phyloP scores from a whole-genome alignment of 1,284 basidiomycete species.

The Ganoderma lingzhi region DNA sequence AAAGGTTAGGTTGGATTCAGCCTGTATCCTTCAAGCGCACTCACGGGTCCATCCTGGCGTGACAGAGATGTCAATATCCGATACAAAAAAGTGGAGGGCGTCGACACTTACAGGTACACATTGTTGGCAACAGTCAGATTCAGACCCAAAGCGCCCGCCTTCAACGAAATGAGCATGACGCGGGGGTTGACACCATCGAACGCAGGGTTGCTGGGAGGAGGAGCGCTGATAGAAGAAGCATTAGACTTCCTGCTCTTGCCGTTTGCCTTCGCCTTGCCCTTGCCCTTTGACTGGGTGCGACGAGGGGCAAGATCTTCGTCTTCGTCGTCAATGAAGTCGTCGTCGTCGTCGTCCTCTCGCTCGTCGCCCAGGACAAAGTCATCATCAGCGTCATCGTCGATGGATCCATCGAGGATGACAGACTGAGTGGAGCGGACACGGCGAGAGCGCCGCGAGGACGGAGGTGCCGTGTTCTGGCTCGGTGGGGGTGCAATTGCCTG shows the following conservation, averaged over 20 bases:
- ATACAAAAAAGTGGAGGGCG: background rate
- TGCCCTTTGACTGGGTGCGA: slow-evolving; percentile 47
- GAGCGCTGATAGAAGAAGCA: background rate
- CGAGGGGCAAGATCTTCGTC: slow-evolving; percentile 44
- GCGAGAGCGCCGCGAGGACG: slow-evolving; percentile 32
- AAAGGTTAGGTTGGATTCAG: background rate
- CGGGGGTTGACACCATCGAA: slow-evolving; percentile 60
- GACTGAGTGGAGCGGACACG: slow-evolving; percentile 32
- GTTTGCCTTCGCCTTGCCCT: slow-evolving; percentile 50
- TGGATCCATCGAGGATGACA: slow-evolving; percentile 21
- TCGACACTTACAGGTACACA: slow-evolving; percentile 77
- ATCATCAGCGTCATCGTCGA: slow-evolving; percentile 41
- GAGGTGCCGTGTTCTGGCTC: slow-evolving; percentile 5
- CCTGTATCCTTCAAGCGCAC: slow-evolving; percentile 38
- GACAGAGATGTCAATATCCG: background rate
- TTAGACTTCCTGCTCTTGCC: slow-evolving; percentile 40
- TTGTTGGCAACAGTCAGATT: slow-evolving; percentile 93
- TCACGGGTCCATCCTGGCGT: slow-evolving; percentile 83
- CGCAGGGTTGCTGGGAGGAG: slow-evolving; percentile 7
- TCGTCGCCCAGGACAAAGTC: slow-evolving; percentile 42
- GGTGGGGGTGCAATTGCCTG: slow-evolving; percentile 24
- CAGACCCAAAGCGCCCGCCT: slow-evolving; percentile 83
- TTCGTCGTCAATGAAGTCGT: slow-evolving; percentile 52
- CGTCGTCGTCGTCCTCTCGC: slow-evolving; percentile 49
- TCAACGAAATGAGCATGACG: slow-evolving; percentile 90